Base-by-base conservation (phyloP, 1,284 basidiomycete genomes). In the Volvariella surrecta region DNA sequence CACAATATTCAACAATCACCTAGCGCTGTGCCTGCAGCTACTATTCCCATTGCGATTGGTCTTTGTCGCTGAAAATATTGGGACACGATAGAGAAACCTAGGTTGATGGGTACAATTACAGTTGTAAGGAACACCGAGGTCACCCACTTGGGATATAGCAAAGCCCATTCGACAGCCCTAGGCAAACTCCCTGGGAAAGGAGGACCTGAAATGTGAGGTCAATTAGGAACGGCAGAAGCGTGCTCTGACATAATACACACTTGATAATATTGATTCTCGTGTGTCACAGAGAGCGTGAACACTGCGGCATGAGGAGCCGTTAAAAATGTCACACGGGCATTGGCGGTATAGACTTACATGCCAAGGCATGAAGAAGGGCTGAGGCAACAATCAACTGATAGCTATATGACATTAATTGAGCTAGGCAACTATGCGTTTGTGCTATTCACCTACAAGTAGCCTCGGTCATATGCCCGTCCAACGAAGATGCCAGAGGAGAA, bases 361-460 rank as follows among this genome's bases (percentile, higher is more conserved):
- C 38, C 30, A 43, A 41, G 10, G 48, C 52, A 30, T 51, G 51
- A 13, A 54, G 43, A 13, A 52, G 10, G n/a, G 47, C 47, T 31
- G 58, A 59, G 15, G 54, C 31, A 20, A 56, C 53, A 43, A 60
- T 56, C 39, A 60, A 52, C 24, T 59, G 51, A 44, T 56, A 53
- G 42, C 62, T 62, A 37, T 0, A 17, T 17, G 15, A 3, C 7
- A 19, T 47, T 19, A 42, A 8, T 13, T 21, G 6, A 6, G 31
- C 9, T 15, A 10, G 11, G 18, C 15, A 4, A 39, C 8, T 13
- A 22, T 9, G 2, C 40, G 18, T 15, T 2, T 34, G 2, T 22
- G 46, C 48, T 32, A 11, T 45, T n/a, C n/a, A 40, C 48, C 28
- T 22, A 50, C 49, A 50, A 50, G 24, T 50, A 50, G 20, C 49